Base-by-base conservation (phyloP, 176 grass and related monocot species). In the Pontederia crassipes region DNA sequence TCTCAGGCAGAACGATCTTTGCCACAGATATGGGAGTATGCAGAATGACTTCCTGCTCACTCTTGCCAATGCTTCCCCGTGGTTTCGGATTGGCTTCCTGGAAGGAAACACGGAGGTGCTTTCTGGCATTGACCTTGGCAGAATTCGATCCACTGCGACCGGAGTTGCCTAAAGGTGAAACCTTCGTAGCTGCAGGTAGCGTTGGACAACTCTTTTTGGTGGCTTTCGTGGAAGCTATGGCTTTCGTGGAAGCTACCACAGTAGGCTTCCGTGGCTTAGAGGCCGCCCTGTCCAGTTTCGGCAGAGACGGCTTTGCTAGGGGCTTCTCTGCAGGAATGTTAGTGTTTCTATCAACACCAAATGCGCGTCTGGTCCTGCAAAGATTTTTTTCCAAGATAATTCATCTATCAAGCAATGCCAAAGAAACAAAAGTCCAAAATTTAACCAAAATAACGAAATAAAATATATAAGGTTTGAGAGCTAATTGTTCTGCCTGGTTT, bases 311-410 rank as follows among this genome's bases (percentile, higher is more conserved):
- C 47, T 66, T 62, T 1, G 54, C 52, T 2, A 58, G 58, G 49
- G 66, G 61, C 68, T 95, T 95, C 54, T 78, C 82, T 0, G 48
- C 64, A n/a, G 65, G 74, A 32, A 68, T 61, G 12, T 95, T 95
- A 48, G 62, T 72, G 74, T 61, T 89, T 20, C 76, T 73, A 55
- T 51, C 67, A 47, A 74, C 67, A 16, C 89, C 85, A 66, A 95
- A 95, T 16, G 62, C 71, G 52, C 82, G 85, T 56, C 74, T 84
- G 20, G 64, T 26, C 67, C 82, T 89, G 75, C 15, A 47, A 46
- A 60, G 62, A 66, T 58, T 40, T 40, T 40, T 40, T 40, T 11
- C 10, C 49, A 48, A 52, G 28, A 11, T 1, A 15, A 14, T 14
- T 66, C 17, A 66, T 32, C 8, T 14, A 66, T 49, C 11, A 59